phyloP scores from a whole-genome alignment of 257 asterid genomes.

The Fraxinus americana region DNA sequence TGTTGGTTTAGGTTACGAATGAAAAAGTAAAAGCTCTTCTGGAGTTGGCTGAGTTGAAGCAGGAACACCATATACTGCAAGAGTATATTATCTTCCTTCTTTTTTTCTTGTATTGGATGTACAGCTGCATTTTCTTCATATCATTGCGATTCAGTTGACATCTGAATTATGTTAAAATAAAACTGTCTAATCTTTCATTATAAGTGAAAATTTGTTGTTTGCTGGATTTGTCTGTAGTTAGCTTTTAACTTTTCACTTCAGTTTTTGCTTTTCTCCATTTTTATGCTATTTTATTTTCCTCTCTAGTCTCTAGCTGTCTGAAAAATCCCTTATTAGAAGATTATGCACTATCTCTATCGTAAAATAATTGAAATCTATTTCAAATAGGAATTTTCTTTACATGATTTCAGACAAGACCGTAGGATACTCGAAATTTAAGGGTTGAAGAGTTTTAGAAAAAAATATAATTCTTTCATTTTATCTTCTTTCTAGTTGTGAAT shows the following conservation, averaged over 20 bases:
- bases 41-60: slow-evolving; percentile 94
- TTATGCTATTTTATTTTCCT: not conserved
- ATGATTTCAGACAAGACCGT: not conserved
- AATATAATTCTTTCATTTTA: not conserved
- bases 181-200: slow-evolving; percentile 2
- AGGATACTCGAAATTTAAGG: not conserved
- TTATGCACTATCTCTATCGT: not conserved
- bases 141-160: slow-evolving; percentile 10
- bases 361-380: not conserved
- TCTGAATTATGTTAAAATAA: not conserved
- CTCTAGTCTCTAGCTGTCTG: not conserved
- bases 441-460: not conserved
- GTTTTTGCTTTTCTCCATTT: not conserved
- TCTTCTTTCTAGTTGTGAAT: not conserved
- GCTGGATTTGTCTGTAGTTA: not conserved
- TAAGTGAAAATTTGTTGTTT: not conserved
- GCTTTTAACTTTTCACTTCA: not conserved
- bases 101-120: slow-evolving; percentile 12
- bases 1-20: slow-evolving; percentile 72
- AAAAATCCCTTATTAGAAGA: not conserved
- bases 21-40: slow-evolving; percentile 92
- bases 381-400: not conserved
- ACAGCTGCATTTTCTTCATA: slow-evolving; percentile 18
- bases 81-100: slow-evolving; percentile 56
- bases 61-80: slow-evolving; percentile 52